Evolutionary conservation across 345 rosid species (phyloP), one percentile per base, ranked within the genome.

Genomic region (Lenwebbia sp.): DNA sequence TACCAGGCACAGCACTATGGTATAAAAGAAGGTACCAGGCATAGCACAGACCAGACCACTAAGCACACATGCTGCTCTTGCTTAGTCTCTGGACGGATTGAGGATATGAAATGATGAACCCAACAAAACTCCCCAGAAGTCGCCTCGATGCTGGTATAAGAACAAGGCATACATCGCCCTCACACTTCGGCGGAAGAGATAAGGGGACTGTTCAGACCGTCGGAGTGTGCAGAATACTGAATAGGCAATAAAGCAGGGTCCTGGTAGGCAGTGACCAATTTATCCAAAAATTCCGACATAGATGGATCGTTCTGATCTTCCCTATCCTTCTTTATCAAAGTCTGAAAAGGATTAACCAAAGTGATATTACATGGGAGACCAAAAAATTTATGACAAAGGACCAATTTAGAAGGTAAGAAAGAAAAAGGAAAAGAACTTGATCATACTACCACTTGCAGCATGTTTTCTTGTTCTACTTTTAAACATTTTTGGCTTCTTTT

Each of bases 231-330:
- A 65, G 98, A 89, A 90, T 88, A 90, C 12, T 88, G 91, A 90
- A 93, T 85, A 54, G 99, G 95, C 90, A 90, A 83, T 81, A 95
- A 85, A 85, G 96, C 95, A 12, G 99, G 99, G 86, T 96, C 99
- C 89, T 89, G 91, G 90, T 97, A 97, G 33, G 98, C 94, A 86
- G 89, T 91, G 51, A 87, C 94, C 90, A 96, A 83, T 41, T 65
- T 84, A 65, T 90, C 85, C 85, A 90, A 93, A 88, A 97, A 97
- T 86, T 92, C 95, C 7, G 54, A 76, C 95, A 97, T 94, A 26
- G 87, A 84, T 33, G 92, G 86, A 86, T 96, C 93, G 54, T 89
- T 84, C 88, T 75, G 89, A 62, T 97, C 99, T 85, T 90, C 90
- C 87, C 87, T 92, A 87, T 97, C 99, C 88, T 94, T 95, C 90